Evolutionary conservation across 2,329 filamentous ascomycete genomes (phyloP).

Genomic region (Xylariaceae sp.): DNA sequence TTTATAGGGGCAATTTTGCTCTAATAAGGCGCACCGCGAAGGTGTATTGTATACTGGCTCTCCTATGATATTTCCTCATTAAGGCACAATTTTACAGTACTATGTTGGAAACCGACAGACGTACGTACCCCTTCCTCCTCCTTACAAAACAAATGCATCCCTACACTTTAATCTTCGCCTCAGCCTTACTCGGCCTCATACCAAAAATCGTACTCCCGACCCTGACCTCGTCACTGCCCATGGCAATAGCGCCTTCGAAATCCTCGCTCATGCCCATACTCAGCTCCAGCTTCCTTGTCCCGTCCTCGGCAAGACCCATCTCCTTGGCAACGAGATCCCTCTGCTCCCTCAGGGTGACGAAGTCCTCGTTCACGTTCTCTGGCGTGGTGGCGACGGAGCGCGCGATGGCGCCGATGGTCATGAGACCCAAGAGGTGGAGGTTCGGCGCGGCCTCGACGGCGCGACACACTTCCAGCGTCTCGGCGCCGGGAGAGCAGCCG

Average conservation of each 20-base stretch:
- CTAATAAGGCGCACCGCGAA: too few species aligned
- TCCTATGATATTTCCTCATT: too few species aligned
- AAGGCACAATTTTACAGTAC: too few species aligned
- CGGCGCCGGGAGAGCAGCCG: slow-evolving; percentile 64
- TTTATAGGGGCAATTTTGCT: too few species aligned
- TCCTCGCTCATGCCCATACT: slow-evolving; percentile 99
- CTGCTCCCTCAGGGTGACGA: slow-evolving; percentile 61
- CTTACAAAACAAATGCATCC: not conserved
- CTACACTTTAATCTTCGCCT: slow-evolving; percentile 58
- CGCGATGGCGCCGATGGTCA: slow-evolving; percentile 97
- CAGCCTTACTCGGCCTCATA: slow-evolving; percentile 68
- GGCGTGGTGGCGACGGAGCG: slow-evolving; percentile 66
- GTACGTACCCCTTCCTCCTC: too few species aligned
- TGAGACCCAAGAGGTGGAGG: slow-evolving; percentile 73
- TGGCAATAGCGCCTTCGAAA: slow-evolving; percentile 77
- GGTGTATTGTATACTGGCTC: too few species aligned
- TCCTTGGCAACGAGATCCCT: slow-evolving; percentile 64
- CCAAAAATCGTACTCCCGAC: slow-evolving; percentile 95
- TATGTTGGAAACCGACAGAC: too few species aligned
- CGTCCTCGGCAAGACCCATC: slow-evolving; percentile 47
- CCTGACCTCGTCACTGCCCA: slow-evolving; percentile 85
- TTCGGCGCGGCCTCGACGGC: slow-evolving; percentile 60
- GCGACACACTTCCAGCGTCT: slow-evolving; percentile 60
- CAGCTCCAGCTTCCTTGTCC: slow-evolving; percentile 60
- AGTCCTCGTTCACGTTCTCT: slow-evolving; percentile 89